phyloP scores from a whole-genome alignment of 768 basidiomycete species.

The Termitomyces sp. region DNA sequence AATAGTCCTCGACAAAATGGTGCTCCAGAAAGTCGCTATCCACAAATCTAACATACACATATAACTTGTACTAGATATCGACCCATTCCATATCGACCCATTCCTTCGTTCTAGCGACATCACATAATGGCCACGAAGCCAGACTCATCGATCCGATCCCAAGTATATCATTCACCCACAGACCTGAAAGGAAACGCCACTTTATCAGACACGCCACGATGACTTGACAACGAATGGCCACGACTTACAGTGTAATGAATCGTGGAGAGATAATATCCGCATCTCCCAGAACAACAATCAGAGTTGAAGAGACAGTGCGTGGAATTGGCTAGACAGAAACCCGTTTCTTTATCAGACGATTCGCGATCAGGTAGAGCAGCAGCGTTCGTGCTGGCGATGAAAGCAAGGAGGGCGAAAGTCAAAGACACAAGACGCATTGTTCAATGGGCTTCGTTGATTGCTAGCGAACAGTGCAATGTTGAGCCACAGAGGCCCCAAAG shows the following conservation, averaged over 20 bases:
- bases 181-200: background rate
- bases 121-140: too few species aligned
- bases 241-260: background rate
- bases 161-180: background rate
- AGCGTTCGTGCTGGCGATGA: background rate
- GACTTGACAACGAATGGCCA: background rate
- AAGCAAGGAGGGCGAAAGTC: background rate
- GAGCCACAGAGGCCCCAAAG: too few species aligned
- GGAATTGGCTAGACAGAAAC: background rate
- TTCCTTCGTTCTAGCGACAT: too few species aligned
- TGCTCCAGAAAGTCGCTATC: too few species aligned
- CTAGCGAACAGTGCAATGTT: too few species aligned
- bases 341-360: background rate
- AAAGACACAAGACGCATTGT: background rate
- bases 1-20: too few species aligned
- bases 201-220: background rate
- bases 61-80: too few species aligned
- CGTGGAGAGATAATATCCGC: background rate
- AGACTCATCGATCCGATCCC: background rate
- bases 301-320: background rate
- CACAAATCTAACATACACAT: too few species aligned
- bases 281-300: conserved; percentile 3
- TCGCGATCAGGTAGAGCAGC: background rate
- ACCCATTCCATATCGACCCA: too few species aligned
- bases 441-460: background rate